Evolutionary conservation across 2,329 filamentous ascomycete species (phyloP).

Genomic region (Zymoseptoria pseudotritici): DNA sequence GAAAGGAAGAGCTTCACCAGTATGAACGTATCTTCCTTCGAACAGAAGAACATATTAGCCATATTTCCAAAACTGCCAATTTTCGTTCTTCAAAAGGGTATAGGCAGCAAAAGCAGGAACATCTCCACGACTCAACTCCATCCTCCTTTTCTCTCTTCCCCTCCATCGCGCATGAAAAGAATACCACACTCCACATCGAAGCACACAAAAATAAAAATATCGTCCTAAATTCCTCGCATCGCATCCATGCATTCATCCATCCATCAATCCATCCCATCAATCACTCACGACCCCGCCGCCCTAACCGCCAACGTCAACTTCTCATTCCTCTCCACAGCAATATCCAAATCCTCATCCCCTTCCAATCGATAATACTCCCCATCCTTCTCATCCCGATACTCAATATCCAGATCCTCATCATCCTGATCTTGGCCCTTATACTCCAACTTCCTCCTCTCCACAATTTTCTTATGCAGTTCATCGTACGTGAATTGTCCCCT

Average conservation of each 20-base stretch:
- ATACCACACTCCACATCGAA: not conserved
- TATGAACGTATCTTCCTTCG: not conserved
- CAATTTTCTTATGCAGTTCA: conserved; percentile 75
- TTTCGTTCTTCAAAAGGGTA: not conserved
- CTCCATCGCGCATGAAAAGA: not conserved
- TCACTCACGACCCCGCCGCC: conserved; percentile 12
- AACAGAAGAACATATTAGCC: not conserved
- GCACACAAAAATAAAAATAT: not conserved
- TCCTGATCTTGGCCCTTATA: conserved; percentile 27
- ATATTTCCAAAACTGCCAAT: not conserved
- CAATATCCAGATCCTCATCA: conserved; percentile 59
- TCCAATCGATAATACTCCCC: conserved; percentile 67
- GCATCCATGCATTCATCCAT: not conserved
- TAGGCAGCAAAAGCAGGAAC: not conserved
- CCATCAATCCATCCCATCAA: not conserved
- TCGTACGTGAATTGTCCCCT: conserved; percentile 61
- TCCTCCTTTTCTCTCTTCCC: no score
- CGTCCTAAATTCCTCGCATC: not conserved
- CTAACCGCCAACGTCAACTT: conserved; percentile 64
- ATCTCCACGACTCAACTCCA: no score
- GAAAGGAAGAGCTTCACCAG: no score
- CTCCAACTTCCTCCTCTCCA: conserved; percentile 70
- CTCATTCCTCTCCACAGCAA: conserved; percentile 73
- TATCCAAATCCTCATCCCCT: conserved; percentile 73
- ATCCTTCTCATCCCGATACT: conserved; percentile 77